Base-by-base conservation (phyloP, 164 flowering plant species). In the Dillenia suffruticosa region DNA sequence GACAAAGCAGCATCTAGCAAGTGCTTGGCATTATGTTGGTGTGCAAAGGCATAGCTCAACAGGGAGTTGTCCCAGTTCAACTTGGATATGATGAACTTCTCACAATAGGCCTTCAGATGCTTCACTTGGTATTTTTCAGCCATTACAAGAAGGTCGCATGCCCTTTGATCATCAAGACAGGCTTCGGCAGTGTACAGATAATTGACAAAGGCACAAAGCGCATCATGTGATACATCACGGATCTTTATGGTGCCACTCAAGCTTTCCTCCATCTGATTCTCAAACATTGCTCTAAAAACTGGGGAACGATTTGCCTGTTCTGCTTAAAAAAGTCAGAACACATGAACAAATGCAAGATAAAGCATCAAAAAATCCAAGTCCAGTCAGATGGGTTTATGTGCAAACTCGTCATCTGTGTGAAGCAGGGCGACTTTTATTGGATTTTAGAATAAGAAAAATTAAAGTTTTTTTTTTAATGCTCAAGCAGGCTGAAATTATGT, bases 271-370 rank as follows among this genome's bases (percentile, higher is more conserved):
- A 92, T 92, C 67, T 89, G 86, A 62, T 77, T 87, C 63, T 89
- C 96, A 46, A 92, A 79, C 98, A 92, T 92, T 10, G 96, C 98
- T 76, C 69, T 83, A 70, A 92, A 89, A 26, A 92, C 98, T 40
- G 94, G 96, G 14, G 97, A 92, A 49, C 90, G 85, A 69, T 82
- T 86, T 17, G 68, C 84, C 96, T 89, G 81, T 52, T 46, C 48
- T 58, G 12, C 11, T 54, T 22, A 2, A 56, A 44, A 45, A 15
- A 53, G 45, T 4, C 13, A 50, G 51, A 32, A 40, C 2, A 56
- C 15, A 12, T 19, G 44, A 24, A n/a, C 24, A 13, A 56, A 24
- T 10, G 8, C 8, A 56, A 6, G 1, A 63, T n/a, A 17, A 44
- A 15, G 44, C 11, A 12, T 45, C 61, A 58, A 32, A 32, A 32